These are phyloP conservation scores for Dothiorella sarmentorum DNA, from an alignment of 2,329 filamentous ascomycete species.

Conservation along the genomic window DNA sequence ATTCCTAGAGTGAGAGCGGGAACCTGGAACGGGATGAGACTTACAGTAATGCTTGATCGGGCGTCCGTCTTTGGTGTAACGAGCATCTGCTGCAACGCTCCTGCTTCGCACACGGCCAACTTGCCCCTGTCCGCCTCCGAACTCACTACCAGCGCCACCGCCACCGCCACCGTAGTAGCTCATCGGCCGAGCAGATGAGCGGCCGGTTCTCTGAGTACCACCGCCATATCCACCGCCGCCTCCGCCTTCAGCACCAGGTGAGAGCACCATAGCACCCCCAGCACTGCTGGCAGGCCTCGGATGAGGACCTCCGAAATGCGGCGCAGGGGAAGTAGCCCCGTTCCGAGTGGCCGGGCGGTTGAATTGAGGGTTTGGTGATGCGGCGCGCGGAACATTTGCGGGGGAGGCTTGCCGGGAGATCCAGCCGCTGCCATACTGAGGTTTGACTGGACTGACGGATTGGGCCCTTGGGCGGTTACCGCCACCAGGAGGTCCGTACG, in stretches of 20 bases:
- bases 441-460: conserved; percentile 42
- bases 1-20: not conserved
- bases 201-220: conserved; percentile 37
- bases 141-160: conserved; percentile 30
- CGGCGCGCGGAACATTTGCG: conserved; percentile 39
- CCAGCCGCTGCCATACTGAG: conserved; percentile 26
- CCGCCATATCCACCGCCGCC: conserved; percentile 36
- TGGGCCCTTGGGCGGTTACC: conserved; percentile 27
- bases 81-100: conserved; percentile 68
- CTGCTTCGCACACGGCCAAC: conserved; percentile 62
- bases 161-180: conserved; percentile 43
- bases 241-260: conserved; percentile 32
- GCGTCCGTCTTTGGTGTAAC: conserved; percentile 70
- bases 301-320: conserved; percentile 25
- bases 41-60: conserved; percentile 92
- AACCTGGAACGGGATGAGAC: conserved; percentile 37
- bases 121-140: conserved; percentile 28
- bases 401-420: conserved; percentile 38
- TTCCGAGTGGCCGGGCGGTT: conserved; percentile 32
- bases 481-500: conserved; percentile 47
- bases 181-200: conserved; percentile 34
- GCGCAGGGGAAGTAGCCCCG: conserved; percentile 11
- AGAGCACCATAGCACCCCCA: conserved; percentile 45
- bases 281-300: conserved; percentile 47
- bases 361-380: conserved; percentile 54